Evolutionary conservation across 73 alveolate genomes (phyloP).

Genomic region (Tetrahymena thermophila): DNA sequence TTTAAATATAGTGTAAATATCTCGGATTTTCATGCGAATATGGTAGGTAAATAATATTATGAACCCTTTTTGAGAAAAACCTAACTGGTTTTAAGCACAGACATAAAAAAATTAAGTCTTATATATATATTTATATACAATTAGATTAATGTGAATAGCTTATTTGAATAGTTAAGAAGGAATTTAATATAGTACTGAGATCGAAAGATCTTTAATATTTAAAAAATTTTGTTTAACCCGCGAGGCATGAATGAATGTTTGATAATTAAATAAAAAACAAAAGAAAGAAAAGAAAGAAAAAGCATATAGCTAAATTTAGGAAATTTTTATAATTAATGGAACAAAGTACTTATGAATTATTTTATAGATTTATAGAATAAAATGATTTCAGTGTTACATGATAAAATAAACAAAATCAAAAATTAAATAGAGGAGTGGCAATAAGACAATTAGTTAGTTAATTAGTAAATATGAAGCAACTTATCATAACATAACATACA

Average conservation of each 20-base stretch:
- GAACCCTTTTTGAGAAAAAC: neutral
- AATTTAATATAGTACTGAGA: neutral
- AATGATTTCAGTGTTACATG: neutral
- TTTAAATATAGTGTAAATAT: neutral
- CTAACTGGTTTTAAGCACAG: neutral
- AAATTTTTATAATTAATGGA: neutral
- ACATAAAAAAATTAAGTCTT: too few species aligned
- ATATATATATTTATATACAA: too few species aligned
- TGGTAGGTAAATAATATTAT: neutral
- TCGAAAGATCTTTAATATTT: neutral
- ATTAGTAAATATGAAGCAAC: neutral
- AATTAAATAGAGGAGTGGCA: neutral
- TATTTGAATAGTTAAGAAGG: neutral
- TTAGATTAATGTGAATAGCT: neutral
- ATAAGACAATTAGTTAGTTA: neutral
- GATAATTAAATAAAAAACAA: neutral
- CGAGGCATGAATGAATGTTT: neutral
- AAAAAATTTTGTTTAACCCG: neutral
- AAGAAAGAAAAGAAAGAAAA: neutral
- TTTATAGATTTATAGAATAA: neutral
- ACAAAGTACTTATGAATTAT: neutral
- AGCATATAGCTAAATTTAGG: slow-evolving; percentile 1
- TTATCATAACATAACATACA: neutral
- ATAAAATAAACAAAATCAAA: neutral
- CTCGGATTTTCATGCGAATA: neutral